These are phyloP conservation scores for Aciculosporium take DNA, from an alignment of 2,329 filamentous ascomycete genomes.

Conservation along the genomic window DNA sequence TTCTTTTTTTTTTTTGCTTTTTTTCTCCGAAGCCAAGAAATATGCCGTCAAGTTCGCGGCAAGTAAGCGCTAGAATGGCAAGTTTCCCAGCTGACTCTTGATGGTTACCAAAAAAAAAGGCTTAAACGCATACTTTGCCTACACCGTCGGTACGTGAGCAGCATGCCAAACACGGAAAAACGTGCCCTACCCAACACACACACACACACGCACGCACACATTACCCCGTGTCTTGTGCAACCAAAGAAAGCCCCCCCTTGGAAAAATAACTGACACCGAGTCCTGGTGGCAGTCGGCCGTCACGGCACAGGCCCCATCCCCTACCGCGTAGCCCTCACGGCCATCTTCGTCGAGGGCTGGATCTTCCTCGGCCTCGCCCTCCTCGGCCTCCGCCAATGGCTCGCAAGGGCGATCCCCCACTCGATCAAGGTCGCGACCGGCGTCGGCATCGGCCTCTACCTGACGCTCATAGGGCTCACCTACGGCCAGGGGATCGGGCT, in stretches of 20 bases:
- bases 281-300: conserved; percentile 42
- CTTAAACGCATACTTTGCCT: conserved; percentile 78
- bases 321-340: conserved; percentile 64
- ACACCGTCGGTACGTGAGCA: conserved; percentile 33
- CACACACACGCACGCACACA: too few species aligned
- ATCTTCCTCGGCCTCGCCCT: conserved; percentile 71
- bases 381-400: conserved; percentile 74
- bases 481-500: conserved; percentile 74
- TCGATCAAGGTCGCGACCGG: conserved; percentile 80
- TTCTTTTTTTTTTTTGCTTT: too few species aligned
- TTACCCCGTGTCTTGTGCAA: neutral
- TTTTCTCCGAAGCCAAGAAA: neutral
- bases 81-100: conserved; percentile 1
- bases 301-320: conserved; percentile 61
- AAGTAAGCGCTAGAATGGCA: neutral
- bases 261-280: conserved; percentile 5
- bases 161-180: neutral
- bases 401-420: conserved; percentile 67
- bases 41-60: neutral
- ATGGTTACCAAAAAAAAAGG: conserved; percentile 25
- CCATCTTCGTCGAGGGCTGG: conserved; percentile 79
- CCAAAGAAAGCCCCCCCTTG: neutral
- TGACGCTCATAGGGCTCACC: conserved; percentile 61
- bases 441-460: conserved; percentile 73
- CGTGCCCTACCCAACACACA: conserved; percentile 8